Base-by-base conservation (phyloP, 2,329 filamentous ascomycete genomes). In the Gaeumannomyces tritici region DNA sequence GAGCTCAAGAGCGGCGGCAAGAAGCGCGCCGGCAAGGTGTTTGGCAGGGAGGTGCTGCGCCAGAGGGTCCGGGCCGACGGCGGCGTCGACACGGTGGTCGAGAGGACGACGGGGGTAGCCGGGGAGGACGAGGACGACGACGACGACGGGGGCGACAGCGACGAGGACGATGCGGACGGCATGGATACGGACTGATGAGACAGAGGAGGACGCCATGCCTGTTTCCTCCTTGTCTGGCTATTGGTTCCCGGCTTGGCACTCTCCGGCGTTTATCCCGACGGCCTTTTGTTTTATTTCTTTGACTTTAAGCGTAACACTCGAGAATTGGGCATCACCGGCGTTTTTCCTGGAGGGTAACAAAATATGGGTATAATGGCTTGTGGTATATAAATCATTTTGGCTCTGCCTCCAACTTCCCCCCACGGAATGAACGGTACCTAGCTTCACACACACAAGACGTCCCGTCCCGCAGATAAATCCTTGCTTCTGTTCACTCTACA, bases 181-280 rank as follows among this genome's bases (percentile, higher is more conserved):
- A 74, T 77, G 71, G 75, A 77, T 59, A 70, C 75, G 69, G 75
- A 77, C 67, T 73, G 72, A 74, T 56, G 15, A 4, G 18, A 51
- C 4, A 21, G 18, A 6, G 42, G 42, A 21, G 21, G 42, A 21
- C 2, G 1, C 9, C 24, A 24, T 13, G 21, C 42, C 42, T n/a
- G 9, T 55, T 24, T 61, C 21, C 7, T 59, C 42, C 33, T 56
- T 59, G 24, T 15, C 26, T 33, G 18, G 26, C 29, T 18, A 42
- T 51, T 7, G 11, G n/a, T n/a, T 51, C 7, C 35, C 35, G 13
- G 12, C 5, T 42, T 42, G 35, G 35, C 21, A 18, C 35, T 51
- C 18, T 51, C 21, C n/a, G 42, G 56, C 21, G 56, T 24, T n/a
- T 51, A 13, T n/a, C 42, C 42, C 42, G 21, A 51, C 42, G 42